Conservation (phyloP, 169 alveolate genomes). For the Toxoplasma gondii region DNA sequence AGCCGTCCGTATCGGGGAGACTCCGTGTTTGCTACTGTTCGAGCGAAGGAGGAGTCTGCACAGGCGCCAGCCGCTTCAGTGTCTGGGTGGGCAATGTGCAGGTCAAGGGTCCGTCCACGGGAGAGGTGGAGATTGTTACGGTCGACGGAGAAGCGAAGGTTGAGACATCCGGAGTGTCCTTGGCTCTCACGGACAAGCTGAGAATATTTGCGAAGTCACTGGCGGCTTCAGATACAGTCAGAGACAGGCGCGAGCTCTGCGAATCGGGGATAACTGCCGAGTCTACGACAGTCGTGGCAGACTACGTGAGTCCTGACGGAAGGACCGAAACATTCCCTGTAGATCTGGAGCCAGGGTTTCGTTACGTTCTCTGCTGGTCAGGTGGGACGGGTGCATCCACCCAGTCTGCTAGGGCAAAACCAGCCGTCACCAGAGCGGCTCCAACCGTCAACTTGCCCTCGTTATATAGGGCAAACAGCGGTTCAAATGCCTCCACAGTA, state of each 20-base stretch:
- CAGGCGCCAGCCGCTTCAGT: constrained; percentile 13
- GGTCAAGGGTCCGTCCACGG: constrained; percentile 59
- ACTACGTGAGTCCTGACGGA: constrained; percentile 49
- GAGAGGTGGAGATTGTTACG: constrained; percentile 34
- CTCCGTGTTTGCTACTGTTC: constrained; percentile 66
- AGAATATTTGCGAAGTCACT: not conserved
- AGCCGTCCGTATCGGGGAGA: constrained; percentile 14
- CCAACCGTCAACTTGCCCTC: no score
- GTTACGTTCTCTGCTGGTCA: constrained; percentile 65
- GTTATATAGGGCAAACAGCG: not conserved
- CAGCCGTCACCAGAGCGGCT: no score
- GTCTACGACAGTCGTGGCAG: constrained; percentile 8
- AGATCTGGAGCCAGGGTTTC: constrained; percentile 45
- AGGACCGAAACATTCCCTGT: constrained; percentile 56
- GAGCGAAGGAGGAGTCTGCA: constrained; percentile 43
- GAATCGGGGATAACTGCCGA: not conserved
- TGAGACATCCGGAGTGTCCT: not conserved
- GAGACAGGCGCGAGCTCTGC: not conserved
- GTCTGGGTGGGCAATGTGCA: constrained; percentile 44
- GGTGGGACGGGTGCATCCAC: not conserved
- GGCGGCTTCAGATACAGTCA: not conserved
- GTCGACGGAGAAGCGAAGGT: not conserved
- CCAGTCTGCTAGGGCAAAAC: no score
- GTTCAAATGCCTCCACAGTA: constrained; percentile 9
- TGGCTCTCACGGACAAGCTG: constrained; percentile 7